Percentiles rank a stretch among this genome's conserved stretches.
phyloP scores from a whole-genome alignment of 345 rosid species.

The Citrus cavaleriei region DNA sequence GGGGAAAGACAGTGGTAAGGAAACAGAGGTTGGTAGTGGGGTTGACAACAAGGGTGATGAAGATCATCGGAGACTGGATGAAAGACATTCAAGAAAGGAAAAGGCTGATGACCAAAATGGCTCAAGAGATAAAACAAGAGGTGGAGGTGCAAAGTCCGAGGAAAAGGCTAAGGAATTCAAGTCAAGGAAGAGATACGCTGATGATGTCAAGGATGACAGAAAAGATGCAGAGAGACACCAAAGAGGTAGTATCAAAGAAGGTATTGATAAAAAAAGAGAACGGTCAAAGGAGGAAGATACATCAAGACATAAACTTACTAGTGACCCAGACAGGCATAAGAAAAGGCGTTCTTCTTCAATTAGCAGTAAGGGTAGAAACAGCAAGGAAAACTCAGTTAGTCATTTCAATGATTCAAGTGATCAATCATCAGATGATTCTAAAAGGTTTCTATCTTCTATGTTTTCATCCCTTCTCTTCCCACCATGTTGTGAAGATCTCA shows the following conservation, averaged over 20 bases:
- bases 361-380: conserved; percentile 48
- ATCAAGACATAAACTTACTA: conserved; percentile 37
- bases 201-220: conserved; percentile 46
- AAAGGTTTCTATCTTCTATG: conserved; percentile 42
- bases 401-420: conserved; percentile 46
- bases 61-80: conserved; percentile 35
- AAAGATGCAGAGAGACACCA: conserved; percentile 52
- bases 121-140: conserved; percentile 47
- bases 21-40: conserved; percentile 27
- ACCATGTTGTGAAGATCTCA: conserved; percentile 13
- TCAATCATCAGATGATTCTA: conserved; percentile 71
- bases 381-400: conserved; percentile 35
- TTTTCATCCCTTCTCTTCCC: conserved; percentile 4
- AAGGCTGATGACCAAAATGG: conserved; percentile 43
- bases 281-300: conserved; percentile 52
- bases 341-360: conserved; percentile 63
- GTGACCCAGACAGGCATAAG: conserved; percentile 60
- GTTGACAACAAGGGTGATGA: conserved; percentile 35
- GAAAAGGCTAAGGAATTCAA: conserved; percentile 53
- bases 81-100: conserved; percentile 44
- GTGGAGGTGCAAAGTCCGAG: conserved; percentile 32
- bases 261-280: conserved; percentile 41
- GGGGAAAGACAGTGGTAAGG: conserved; percentile 32
- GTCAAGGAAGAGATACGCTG: conserved; percentile 42
- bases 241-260: conserved; percentile 49